Evolutionary conservation across 179 eudicot species (phyloP).

Genomic region (Patellifolia procumbens): DNA sequence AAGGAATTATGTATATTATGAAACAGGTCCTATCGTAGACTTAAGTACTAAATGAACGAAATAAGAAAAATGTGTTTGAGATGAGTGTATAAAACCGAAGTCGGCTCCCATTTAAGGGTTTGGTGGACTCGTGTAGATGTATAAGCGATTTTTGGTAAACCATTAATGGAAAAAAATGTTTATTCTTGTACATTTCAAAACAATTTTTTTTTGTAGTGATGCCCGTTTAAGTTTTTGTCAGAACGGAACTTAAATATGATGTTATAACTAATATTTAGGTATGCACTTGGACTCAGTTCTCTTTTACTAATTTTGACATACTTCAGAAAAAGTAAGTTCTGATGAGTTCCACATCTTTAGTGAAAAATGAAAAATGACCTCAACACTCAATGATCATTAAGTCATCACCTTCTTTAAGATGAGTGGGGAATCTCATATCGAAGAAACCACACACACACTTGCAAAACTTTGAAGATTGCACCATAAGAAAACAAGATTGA

Average conservation of each 20-base stretch:
- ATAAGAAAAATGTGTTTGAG: too few species aligned
- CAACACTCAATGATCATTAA: background rate
- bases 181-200: background rate
- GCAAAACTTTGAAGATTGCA: background rate
- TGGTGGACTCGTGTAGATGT: background rate
- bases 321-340: too few species aligned
- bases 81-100: too few species aligned
- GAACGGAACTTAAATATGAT: background rate
- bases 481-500: background rate
- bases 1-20: too few species aligned
- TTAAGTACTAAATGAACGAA: too few species aligned
- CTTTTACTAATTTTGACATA: too few species aligned
- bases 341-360: too few species aligned
- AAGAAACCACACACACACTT: background rate
- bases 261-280: too few species aligned
- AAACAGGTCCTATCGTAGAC: too few species aligned
- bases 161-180: background rate
- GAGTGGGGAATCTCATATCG: background rate
- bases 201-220: background rate
- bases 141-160: background rate
- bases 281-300: too few species aligned
- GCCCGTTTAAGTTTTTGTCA: background rate
- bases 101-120: too few species aligned
- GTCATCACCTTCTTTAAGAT: background rate
- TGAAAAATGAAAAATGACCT: too few species aligned